Conservation (phyloP, 2,329 filamentous ascomycete species). For the Camillea tinctor region DNA sequence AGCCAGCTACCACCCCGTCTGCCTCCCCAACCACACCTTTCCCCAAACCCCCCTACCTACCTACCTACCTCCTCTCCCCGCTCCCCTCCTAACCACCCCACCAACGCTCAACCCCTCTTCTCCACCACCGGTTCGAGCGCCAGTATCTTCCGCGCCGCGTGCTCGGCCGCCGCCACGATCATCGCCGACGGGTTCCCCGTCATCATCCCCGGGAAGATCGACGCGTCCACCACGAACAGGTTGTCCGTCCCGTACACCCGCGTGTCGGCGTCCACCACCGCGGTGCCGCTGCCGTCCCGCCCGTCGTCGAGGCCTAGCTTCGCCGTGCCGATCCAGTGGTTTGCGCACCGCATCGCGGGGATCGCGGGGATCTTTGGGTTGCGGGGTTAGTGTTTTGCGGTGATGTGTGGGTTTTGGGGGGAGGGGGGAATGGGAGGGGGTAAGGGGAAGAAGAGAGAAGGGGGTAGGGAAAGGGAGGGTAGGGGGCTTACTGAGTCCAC, state of each 20-base stretch:
- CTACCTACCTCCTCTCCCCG: too few species aligned
- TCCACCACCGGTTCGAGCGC: slow-evolving; percentile 20
- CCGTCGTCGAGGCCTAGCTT: slow-evolving; percentile 43
- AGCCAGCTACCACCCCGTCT: too few species aligned
- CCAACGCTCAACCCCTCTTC: too few species aligned
- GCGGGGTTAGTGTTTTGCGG: slow-evolving; percentile 4
- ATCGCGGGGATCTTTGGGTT: slow-evolving; percentile 30
- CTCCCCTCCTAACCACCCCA: too few species aligned
- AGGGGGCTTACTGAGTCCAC: slow-evolving; percentile 43
- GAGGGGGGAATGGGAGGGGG: too few species aligned
- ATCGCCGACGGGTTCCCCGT: slow-evolving; percentile 56
- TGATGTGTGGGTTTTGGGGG: too few species aligned
- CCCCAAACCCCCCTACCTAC: too few species aligned
- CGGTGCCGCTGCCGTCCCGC: slow-evolving; percentile 45
- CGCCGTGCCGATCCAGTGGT: slow-evolving; percentile 47
- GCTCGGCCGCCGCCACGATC: slow-evolving; percentile 20
- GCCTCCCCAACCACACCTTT: too few species aligned
- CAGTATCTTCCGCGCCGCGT: slow-evolving; percentile 24
- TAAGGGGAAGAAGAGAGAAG: too few species aligned
- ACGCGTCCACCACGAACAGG: slow-evolving; percentile 65
- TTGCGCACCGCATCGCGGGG: slow-evolving; percentile 38
- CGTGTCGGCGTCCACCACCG: slow-evolving; percentile 61
- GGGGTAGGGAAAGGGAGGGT: too few species aligned
- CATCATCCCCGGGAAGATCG: slow-evolving; percentile 66
- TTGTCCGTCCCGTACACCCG: slow-evolving; percentile 68